Percentiles rank a stretch among this genome's conserved stretches.
phyloP scores from a whole-genome alignment of 495 filamentous ascomycete species.

The Cercophora scortea region DNA sequence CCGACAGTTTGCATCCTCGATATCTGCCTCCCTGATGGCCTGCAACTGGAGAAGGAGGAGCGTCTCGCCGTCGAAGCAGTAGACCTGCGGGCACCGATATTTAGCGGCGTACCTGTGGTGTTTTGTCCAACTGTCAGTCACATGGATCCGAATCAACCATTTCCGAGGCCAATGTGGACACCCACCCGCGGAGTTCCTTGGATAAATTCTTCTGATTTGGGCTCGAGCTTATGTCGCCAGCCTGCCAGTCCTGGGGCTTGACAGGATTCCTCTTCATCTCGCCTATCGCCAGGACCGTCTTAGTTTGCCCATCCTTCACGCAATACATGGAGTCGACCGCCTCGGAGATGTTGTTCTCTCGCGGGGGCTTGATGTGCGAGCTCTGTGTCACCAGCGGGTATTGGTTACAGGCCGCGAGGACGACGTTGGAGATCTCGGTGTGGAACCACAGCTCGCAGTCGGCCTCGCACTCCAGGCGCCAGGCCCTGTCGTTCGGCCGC shows the following conservation, averaged over 20 bases:
- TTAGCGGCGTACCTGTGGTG: slow-evolving; percentile 9
- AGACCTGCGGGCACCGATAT: slow-evolving; percentile 7
- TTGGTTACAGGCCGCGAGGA: slow-evolving; percentile 11
- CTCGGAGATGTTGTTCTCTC: slow-evolving; percentile 1
- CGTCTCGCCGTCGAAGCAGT: slow-evolving; percentile 8
- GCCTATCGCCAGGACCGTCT: slow-evolving; percentile 4
- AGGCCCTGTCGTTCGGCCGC: slow-evolving; percentile 6
- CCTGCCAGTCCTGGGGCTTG: not conserved
- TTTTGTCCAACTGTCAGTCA: not conserved
- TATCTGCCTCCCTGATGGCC: slow-evolving; percentile 6
- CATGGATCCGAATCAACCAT: not conserved
- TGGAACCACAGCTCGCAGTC: slow-evolving; percentile 15
- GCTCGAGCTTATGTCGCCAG: not conserved
- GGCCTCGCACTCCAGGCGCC: slow-evolving; percentile 9
- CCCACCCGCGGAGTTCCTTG: slow-evolving; percentile 12
- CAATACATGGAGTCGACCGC: slow-evolving; percentile 9
- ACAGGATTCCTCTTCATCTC: slow-evolving; percentile 11
- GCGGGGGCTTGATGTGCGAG: slow-evolving; percentile 11
- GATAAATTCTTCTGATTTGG: slow-evolving; percentile 4
- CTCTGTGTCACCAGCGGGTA: slow-evolving; percentile 9
- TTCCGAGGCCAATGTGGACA: not conserved
- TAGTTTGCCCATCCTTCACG: not conserved
- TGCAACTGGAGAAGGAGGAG: slow-evolving; percentile 10
- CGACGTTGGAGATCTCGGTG: slow-evolving; percentile 15
- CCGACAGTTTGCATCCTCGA: slow-evolving; percentile 1